phyloP scores from a whole-genome alignment of 2,329 filamentous ascomycete species.

The Fusarium abutilonis region DNA sequence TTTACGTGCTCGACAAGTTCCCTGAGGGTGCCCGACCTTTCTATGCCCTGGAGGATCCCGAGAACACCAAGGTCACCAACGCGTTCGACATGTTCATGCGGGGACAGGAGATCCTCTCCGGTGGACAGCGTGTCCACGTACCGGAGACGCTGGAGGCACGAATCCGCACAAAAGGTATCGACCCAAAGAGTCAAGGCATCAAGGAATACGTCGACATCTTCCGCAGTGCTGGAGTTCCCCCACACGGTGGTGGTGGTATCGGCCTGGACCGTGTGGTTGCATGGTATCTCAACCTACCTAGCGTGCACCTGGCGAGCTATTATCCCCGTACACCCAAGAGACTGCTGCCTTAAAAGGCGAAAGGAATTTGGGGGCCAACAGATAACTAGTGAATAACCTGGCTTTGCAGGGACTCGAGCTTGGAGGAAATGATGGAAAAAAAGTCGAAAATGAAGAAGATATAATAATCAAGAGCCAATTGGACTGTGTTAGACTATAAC shows the following conservation, averaged over 20 bases:
- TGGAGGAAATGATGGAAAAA: constrained; percentile 13
- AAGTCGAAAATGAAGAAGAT: background rate
- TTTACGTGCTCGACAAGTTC: constrained; percentile 97
- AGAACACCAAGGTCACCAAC: constrained; percentile 72
- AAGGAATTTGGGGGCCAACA: constrained; percentile 1
- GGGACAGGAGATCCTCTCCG: constrained; percentile 91
- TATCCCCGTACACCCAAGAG: constrained; percentile 71
- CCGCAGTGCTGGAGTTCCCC: constrained; percentile 81
- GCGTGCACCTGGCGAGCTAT: constrained; percentile 66
- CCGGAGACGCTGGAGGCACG: constrained; percentile 78
- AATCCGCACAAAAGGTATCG: constrained; percentile 81
- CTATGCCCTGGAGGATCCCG: constrained; percentile 82
- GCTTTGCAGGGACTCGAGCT: constrained; percentile 5
- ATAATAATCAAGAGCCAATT: constrained; percentile 9
- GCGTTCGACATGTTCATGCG: constrained; percentile 88
- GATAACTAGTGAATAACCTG: constrained; percentile 2
- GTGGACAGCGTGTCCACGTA: constrained; percentile 90
- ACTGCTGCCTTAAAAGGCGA: constrained; percentile 56
- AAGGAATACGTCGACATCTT: constrained; percentile 92
- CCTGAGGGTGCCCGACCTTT: constrained; percentile 88
- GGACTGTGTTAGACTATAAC: constrained; percentile 3
- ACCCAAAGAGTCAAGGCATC: constrained; percentile 78
- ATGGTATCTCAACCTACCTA: constrained; percentile 68
- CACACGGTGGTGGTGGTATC: constrained; percentile 89
- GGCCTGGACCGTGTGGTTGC: constrained; percentile 87